Evolutionary conservation across 1,284 basidiomycete species (phyloP).

Genomic region (Ustilago shanxiensis): DNA sequence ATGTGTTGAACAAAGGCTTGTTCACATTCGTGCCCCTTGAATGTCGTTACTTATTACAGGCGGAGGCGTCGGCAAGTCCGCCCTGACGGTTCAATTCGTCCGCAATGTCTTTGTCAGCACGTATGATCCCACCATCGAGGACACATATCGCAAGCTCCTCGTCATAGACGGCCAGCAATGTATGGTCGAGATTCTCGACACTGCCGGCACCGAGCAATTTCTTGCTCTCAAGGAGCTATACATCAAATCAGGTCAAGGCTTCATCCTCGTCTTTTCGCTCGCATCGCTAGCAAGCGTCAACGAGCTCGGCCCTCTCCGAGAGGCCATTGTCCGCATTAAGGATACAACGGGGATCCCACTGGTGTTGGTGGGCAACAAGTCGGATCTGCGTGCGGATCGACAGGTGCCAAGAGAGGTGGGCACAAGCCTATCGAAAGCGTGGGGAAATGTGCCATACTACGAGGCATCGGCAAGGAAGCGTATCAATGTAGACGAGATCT

Average conservation of each 20-base stretch:
- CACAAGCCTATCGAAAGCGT: slow-evolving; percentile 59
- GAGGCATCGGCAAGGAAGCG: slow-evolving; percentile 61
- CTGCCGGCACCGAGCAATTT: slow-evolving; percentile 66
- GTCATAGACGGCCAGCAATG: slow-evolving; percentile 62
- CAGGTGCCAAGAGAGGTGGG: slow-evolving; percentile 66
- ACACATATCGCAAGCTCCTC: slow-evolving; percentile 62
- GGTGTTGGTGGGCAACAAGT: slow-evolving; percentile 66
- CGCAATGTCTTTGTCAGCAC: slow-evolving; percentile 63
- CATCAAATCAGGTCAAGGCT: slow-evolving; percentile 63
- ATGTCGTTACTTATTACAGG: slow-evolving; percentile 15
- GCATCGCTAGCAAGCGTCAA: slow-evolving; percentile 63
- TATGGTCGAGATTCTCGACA: slow-evolving; percentile 65
- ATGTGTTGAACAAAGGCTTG: not conserved
- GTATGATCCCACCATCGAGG: slow-evolving; percentile 68
- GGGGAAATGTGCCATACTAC: slow-evolving; percentile 66
- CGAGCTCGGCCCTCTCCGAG: slow-evolving; percentile 61
- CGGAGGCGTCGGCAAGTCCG: slow-evolving; percentile 66
- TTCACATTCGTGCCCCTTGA: not conserved
- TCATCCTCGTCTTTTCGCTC: slow-evolving; percentile 64
- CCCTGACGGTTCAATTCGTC: slow-evolving; percentile 64
- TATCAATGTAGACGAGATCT: slow-evolving; percentile 65
- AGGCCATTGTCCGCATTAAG: slow-evolving; percentile 63
- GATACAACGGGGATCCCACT: slow-evolving; percentile 54
- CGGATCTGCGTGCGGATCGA: slow-evolving; percentile 56
- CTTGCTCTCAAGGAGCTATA: slow-evolving; percentile 66